Base-by-base conservation (phyloP, 192 early-diverging fungal species). In the Coemansia sp. region DNA sequence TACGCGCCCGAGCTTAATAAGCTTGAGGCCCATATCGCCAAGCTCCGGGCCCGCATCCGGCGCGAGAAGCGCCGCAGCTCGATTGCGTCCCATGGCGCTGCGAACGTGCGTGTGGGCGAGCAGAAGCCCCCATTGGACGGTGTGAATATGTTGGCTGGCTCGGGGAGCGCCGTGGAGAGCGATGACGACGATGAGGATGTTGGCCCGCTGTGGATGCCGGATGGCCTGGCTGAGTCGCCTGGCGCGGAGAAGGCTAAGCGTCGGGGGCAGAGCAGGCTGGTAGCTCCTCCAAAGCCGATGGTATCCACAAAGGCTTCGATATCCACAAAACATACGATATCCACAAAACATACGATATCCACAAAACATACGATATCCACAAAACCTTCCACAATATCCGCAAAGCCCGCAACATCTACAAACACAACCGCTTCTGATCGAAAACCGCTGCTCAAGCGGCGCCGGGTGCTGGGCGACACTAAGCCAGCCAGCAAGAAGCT, bases 1-100 rank as follows among this genome's bases (percentile, higher is more conserved):
- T 83, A 75, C 45, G 76, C 73, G 21, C 82, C 82, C 0, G 79
- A 81, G 29, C 71, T 77, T 2, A 68, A 69, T 16, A 72, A 71
- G 54, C 62, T 83, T 14, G 70, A 73, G 33, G 43, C 71, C 0
- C 74, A 83, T 57, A 80, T 83, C 25, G 58, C 61, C 4, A 74
- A 81, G 46, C 29, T 83, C 28, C 51, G 62, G 19, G 61, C 67
- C 7, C 18, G 51, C 18, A 42, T 71, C 42, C 56, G 78, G 11
- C 50, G 67, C 10, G 48, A 60, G 23, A 69, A 75, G 52, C 65
- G 67, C 29, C 47, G 66, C 12, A 69, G 67, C 51, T 80, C 71
- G 21, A 61, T 80, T 33, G 57, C 55, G 44, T 66, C 62, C 2
- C 69, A 74, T 33, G 77, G 77, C 11, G 32, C 42, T 4, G 52